Base-by-base conservation (phyloP, 306 rosid genomes). In the Ormosia emarginata region DNA sequence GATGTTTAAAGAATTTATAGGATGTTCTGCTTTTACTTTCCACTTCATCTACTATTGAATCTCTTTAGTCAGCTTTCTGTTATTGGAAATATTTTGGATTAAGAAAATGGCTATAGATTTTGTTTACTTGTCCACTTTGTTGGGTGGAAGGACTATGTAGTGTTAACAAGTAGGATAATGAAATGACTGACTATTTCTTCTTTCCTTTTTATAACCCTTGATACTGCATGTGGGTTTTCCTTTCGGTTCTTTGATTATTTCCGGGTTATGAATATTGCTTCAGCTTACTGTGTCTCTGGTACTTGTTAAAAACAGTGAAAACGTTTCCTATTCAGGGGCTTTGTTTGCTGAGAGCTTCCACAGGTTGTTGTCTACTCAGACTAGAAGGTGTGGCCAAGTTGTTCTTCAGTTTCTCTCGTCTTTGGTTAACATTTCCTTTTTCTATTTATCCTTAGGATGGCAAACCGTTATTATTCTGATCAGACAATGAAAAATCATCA, bases 341-440 rank as follows among this genome's bases (percentile, higher is more conserved):
- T 68, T 75, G 77, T 52, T 85, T 76, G 70, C 84, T 53, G 89
- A 65, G 57, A 87, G 84, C 75, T 91, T 89, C 89, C 71, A 55
- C 79, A 87, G 91, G 77, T 77, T 79, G 11, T 82, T 80, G 69
- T 89, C 91, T 44, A 80, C 86, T 44, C 90, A 82, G 83, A 24
- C 85, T 12, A 68, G 3, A 56, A 85, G 92, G 93, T 90, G 32
- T 49, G 83, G 33, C 55, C 50, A 50, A 36, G 8, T 74, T 73
- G 58, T 39, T 12, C 55, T 24, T 75, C 24, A 32, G 24, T 30
- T 34, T 46, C 50, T 41, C 18, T 13, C 17, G 6, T 50, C 50
- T 65, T 50, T 32, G 43, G 33, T 39, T 83, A 46, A 40, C 37
- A 9, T 50, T 61, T 53, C n/a, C 2, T 37, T 71, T 43, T 5